These are phyloP conservation scores for Penicillium silybi DNA, from an alignment of 495 filamentous ascomycete species.

Conservation along the genomic window DNA sequence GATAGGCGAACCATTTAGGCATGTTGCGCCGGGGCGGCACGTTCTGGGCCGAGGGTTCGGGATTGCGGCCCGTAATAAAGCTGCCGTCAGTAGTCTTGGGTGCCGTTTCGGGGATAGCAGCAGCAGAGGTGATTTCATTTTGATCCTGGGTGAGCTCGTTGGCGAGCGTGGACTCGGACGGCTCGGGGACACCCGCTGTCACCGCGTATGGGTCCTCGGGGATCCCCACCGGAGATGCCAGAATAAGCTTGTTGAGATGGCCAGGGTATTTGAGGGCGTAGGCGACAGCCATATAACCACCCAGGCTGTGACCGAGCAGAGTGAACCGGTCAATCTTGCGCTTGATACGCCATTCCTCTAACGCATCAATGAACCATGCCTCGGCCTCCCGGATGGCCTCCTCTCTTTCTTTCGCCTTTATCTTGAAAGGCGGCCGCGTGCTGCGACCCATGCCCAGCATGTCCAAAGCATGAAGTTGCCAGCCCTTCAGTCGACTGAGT, in stretches of 20 bases:
- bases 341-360: slow-evolving; percentile 91
- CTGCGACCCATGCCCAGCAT: slow-evolving; percentile 94
- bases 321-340: slow-evolving; percentile 91
- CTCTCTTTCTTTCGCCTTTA: slow-evolving; percentile 75
- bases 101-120: slow-evolving; percentile 23
- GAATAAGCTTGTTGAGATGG: slow-evolving; percentile 88
- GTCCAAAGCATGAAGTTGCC: slow-evolving; percentile 90
- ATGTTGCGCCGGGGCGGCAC: slow-evolving; percentile 56
- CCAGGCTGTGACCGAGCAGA: slow-evolving; percentile 85
- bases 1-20: slow-evolving; percentile 80
- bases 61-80: slow-evolving; percentile 48
- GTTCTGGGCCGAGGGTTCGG: slow-evolving; percentile 24
- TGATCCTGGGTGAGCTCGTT: slow-evolving; percentile 78
- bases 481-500: slow-evolving; percentile 69
- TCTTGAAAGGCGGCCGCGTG: slow-evolving; percentile 73
- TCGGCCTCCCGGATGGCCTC: slow-evolving; percentile 88
- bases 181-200: slow-evolving; percentile 73
- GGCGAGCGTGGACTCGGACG: slow-evolving; percentile 60
- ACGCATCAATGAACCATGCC: slow-evolving; percentile 90
- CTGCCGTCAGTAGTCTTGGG: slow-evolving; percentile 54
- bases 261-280: slow-evolving; percentile 97
- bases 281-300: slow-evolving; percentile 89
- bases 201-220: slow-evolving; percentile 94
- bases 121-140: slow-evolving; percentile 41
- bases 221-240: slow-evolving; percentile 90